Percentiles rank a stretch among this genome's conserved stretches.
Conservation (phyloP, 2,329 filamentous ascomycete genomes). For the Sclerotinia spermophila region DNA sequence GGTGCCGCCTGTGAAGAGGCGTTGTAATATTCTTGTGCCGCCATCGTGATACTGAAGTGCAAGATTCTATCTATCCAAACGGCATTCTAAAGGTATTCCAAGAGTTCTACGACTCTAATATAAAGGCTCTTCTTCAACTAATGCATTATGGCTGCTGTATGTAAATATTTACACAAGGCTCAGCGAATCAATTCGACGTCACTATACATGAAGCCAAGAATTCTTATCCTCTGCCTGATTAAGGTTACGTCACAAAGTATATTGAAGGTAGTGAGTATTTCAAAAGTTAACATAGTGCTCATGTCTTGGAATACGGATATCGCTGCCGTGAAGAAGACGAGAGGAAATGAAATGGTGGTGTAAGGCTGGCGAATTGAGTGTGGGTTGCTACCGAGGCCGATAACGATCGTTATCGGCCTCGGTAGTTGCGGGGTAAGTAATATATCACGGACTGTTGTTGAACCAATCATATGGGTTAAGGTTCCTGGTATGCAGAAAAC, state of each 20-base stretch:
- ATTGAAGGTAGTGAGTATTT: neutral
- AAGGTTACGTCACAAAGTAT: neutral
- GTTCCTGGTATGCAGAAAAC: neutral
- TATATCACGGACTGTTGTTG: neutral
- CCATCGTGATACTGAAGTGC: neutral
- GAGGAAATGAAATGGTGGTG: neutral
- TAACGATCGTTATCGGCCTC: too few species aligned
- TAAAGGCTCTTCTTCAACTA: neutral
- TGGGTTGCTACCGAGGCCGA: too few species aligned
- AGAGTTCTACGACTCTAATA: neutral
- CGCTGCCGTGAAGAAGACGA: neutral
- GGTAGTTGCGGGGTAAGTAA: neutral
- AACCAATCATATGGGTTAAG: neutral
- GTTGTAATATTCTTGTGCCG: constrained; percentile 5
- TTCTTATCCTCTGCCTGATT: neutral
- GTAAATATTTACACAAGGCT: neutral
- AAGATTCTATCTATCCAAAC: neutral
- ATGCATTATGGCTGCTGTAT: neutral
- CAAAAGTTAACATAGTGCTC: neutral
- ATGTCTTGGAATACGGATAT: constrained; percentile 4
- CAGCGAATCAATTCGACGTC: constrained; percentile 10
- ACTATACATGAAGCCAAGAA: constrained; percentile 12
- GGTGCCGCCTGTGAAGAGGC: neutral
- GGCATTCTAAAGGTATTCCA: neutral
- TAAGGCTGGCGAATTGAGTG: neutral